Base-by-base conservation (phyloP, 352 stramenopile genomes). In the Thraustochytrium aureum region DNA sequence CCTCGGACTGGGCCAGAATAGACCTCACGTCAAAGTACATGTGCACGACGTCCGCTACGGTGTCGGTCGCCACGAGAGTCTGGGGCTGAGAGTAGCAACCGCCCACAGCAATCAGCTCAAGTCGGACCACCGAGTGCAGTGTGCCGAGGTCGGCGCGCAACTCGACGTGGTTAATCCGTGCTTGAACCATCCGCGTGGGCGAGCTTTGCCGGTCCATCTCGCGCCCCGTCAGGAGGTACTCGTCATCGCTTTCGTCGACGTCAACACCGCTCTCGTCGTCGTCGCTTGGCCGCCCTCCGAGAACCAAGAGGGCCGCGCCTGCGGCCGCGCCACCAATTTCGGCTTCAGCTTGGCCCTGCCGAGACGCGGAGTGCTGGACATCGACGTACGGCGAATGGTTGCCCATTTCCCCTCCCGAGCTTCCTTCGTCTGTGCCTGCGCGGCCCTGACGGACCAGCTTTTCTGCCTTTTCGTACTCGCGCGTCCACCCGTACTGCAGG, bases 51-150 rank as follows among this genome's bases (percentile, higher is more conserved):
- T 79, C 69, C 35, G 32, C 35, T 12, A 65, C 56, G n/a, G n/a
- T 35, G 33, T 67, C 56, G 52, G 37, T 17, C 52, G 20, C 2
- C 47, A 41, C 7, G 32, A 64, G 50, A 22, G 39, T 74, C 56
- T 79, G 37, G 1, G 69, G 69, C 56, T 79, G 69, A 54, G 67
- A 79, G 56, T 79, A 79, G 6, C 69, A 52, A 3, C 38, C n/a
- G 6, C 47, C 50, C 32, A 79, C 2, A 0, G 47, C 50, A 1
- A 33, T 2, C 30, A 50, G 10, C 3, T 56, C 37, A 1, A 79
- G 30, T 12, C 12, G 37, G 30, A 73, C 54, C 41, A 43, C 39
- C 33, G 59, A 17, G 35, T 72, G 69, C 39, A 67, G 20, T 38
- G 50, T 79, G 7, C 50, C 69, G 17, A 79, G 37, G 41, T 79